phyloP scores from a whole-genome alignment of 306 rosid genomes.

The Citrullus mucosospermus region DNA sequence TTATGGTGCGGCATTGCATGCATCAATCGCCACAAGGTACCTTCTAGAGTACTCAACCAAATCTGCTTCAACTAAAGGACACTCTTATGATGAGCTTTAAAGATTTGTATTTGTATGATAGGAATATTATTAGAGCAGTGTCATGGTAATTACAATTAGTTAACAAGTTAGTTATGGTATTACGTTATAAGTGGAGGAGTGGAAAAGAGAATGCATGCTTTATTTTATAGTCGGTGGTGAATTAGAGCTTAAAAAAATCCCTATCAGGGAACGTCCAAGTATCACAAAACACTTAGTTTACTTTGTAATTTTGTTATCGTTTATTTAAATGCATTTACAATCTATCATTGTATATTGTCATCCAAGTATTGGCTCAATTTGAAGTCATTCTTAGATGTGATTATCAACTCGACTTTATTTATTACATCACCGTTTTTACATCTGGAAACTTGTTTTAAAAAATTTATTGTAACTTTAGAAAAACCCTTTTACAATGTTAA shows the following conservation, averaged over 20 bases:
- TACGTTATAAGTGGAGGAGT: no score
- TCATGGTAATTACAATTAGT: no score
- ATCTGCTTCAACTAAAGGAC: neutral
- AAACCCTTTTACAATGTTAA: no score
- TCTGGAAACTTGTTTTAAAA: neutral
- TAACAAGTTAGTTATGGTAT: no score
- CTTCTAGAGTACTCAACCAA: constrained; percentile 10
- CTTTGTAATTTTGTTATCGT: no score
- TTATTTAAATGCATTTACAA: no score
- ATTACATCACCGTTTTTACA: neutral
- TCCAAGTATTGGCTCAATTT: neutral
- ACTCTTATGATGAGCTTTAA: neutral
- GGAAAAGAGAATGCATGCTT: no score
- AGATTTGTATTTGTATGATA: neutral
- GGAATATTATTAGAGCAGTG: no score
- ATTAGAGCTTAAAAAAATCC: no score
- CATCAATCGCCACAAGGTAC: constrained; percentile 24
- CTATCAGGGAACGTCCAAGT: no score
- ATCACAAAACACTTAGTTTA: no score
- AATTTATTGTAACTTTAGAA: neutral
- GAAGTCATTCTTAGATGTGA: neutral
- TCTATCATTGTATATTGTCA: neutral
- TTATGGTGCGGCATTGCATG: constrained; percentile 39
- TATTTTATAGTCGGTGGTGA: no score
- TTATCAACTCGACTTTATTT: neutral